These are phyloP conservation scores for Aspergillus baeticus DNA, from an alignment of 495 filamentous ascomycete genomes.

Conservation along the genomic window DNA sequence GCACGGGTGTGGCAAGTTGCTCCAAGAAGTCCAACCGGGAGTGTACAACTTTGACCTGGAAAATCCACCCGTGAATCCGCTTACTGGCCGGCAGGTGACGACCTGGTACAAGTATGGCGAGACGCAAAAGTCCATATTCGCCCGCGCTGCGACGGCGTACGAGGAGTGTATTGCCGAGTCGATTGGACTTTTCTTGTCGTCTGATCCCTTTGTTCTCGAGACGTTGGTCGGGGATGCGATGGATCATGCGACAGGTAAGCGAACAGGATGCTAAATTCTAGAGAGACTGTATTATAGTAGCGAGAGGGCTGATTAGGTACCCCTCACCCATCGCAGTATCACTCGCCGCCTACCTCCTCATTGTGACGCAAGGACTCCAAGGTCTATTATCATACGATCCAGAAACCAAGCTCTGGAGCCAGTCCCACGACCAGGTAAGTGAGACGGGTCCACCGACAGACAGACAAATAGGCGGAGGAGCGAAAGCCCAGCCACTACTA, in stretches of 20 bases:
- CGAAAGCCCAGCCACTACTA: too few relatives aligned
- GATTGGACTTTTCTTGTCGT: constrained; percentile 42
- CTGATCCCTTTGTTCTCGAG: constrained; percentile 38
- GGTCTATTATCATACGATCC: constrained; percentile 44
- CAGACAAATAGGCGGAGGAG: too few relatives aligned
- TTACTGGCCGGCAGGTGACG: constrained; percentile 39
- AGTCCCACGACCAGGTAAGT: constrained; percentile 43
- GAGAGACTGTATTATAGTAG: neutral
- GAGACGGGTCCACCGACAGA: too few relatives aligned
- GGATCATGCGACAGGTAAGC: constrained; percentile 33
- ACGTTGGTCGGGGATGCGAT: constrained; percentile 33
- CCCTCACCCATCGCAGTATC: constrained; percentile 27
- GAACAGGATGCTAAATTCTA: constrained; percentile 17
- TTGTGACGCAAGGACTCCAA: constrained; percentile 44
- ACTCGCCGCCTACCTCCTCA: constrained; percentile 44
- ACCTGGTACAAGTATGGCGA: constrained; percentile 48
- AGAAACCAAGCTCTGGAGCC: constrained; percentile 42
- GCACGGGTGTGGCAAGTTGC: constrained; percentile 40
- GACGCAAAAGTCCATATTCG: constrained; percentile 48
- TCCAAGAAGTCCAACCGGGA: constrained; percentile 19
- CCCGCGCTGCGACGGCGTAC: constrained; percentile 40
- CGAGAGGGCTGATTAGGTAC: too few relatives aligned
- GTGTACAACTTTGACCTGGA: constrained; percentile 46
- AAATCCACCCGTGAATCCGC: constrained; percentile 41
- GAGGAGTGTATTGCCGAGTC: constrained; percentile 51